Conservation (phyloP, 1,284 basidiomycete genomes). For the Apiotrichum brassicae region DNA sequence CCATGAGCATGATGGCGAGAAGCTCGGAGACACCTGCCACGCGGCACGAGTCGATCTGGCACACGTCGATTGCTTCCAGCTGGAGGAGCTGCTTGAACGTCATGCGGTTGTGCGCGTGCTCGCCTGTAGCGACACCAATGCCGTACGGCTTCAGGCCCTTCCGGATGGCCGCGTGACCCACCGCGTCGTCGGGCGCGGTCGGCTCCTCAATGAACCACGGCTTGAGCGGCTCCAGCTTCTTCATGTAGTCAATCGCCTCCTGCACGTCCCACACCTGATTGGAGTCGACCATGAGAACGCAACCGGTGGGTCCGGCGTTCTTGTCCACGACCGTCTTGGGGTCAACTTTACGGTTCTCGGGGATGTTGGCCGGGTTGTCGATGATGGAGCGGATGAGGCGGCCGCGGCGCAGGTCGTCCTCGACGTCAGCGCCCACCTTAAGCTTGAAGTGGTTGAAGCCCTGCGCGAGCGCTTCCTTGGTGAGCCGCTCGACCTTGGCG, state of each 20-base stretch:
- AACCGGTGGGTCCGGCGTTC: constrained; percentile 89
- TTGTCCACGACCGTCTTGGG: constrained; percentile 67
- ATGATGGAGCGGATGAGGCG: constrained; percentile 86
- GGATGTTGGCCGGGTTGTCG: constrained; percentile 63
- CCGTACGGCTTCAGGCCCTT: constrained; percentile 64
- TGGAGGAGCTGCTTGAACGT: constrained; percentile 96
- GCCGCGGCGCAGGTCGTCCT: constrained; percentile 78
- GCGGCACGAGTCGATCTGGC: constrained; percentile 90
- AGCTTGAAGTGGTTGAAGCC: constrained; percentile 97
- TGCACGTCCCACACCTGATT: constrained; percentile 94
- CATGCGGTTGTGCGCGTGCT: constrained; percentile 93
- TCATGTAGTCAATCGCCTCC: constrained; percentile 86
- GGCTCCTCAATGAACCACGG: constrained; percentile 99
- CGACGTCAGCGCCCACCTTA: constrained; percentile 82
- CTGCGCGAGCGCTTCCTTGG: constrained; percentile 70
- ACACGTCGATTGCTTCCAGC: constrained; percentile 89
- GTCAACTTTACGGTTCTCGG: constrained; percentile 52
- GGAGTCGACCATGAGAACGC: constrained; percentile 92
- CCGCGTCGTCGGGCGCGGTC: constrained; percentile 78
- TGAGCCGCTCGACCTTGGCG: constrained; percentile 81
- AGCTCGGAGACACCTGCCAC: constrained; percentile 91
- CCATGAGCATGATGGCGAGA: constrained; percentile 85
- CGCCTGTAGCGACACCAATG: constrained; percentile 91
- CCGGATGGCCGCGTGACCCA: constrained; percentile 54
- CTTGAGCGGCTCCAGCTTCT: constrained; percentile 68